A percentile compares a stretch with the other conserved stretches of the same genome.
Evolutionary conservation across 192 early-diverging fungal genomes (phyloP).

Genomic region (Coemansia sp.): DNA sequence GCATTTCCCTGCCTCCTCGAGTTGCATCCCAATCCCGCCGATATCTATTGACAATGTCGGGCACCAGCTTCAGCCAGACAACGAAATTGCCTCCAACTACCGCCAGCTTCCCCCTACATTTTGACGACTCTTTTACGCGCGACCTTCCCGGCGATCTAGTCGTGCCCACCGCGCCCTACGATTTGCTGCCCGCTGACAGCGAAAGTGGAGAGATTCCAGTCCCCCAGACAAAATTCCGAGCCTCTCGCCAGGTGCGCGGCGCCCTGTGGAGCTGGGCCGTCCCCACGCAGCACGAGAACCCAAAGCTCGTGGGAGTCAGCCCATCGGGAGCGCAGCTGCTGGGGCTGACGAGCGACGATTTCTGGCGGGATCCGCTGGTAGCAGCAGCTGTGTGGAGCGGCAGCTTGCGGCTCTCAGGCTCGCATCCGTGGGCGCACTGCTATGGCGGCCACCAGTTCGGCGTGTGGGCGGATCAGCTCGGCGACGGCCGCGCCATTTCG

Average conservation of each 20-base stretch:
- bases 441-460: constrained; percentile 77
- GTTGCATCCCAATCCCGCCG: background rate
- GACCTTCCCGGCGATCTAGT: constrained; percentile 33
- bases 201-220: background rate
- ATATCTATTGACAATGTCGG: background rate
- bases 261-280: constrained; percentile 45
- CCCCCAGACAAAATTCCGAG: constrained; percentile 10
- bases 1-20: background rate
- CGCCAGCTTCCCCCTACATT: constrained; percentile 2
- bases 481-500: constrained; percentile 84
- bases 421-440: constrained; percentile 65
- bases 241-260: constrained; percentile 18
- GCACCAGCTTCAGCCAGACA: constrained; percentile 6
- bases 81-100: constrained; percentile 12
- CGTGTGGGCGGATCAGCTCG: constrained; percentile 70
- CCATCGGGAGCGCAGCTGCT: constrained; percentile 15
- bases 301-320: constrained; percentile 31
- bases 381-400: constrained; percentile 49
- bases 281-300: constrained; percentile 7
- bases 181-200: background rate
- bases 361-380: constrained; percentile 14
- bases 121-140: constrained; percentile 20
- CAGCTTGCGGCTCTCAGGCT: constrained; percentile 39
- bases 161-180: constrained; percentile 14
- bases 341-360: constrained; percentile 2